Evolutionary conservation across 257 asterid species (phyloP).

Genomic region (Cruciata laevipes): DNA sequence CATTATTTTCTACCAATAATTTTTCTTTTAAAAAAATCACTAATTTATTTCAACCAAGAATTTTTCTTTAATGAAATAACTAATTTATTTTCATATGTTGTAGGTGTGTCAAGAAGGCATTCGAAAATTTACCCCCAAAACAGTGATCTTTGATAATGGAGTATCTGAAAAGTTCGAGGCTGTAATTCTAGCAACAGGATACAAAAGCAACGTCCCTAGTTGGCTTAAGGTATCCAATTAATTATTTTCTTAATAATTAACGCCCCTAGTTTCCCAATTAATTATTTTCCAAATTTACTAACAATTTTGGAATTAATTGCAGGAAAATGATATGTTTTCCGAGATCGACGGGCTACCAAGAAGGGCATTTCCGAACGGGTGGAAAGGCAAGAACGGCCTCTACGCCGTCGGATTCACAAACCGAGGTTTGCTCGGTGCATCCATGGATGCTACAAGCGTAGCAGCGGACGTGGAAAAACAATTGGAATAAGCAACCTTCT

Average conservation of each 20-base stretch:
- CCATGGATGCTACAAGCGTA: slow-evolving; percentile 83
- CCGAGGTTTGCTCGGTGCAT: slow-evolving; percentile 95
- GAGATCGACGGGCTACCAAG: slow-evolving; percentile 80
- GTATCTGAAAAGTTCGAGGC: slow-evolving; percentile 18
- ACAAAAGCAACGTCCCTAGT: slow-evolving; percentile 23
- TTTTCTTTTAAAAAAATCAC: no score
- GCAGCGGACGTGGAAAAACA: slow-evolving; percentile 53
- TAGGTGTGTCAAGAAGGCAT: slow-evolving; percentile 17
- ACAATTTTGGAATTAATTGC: no score
- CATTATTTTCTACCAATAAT: no score
- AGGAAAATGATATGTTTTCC: slow-evolving; percentile 81
- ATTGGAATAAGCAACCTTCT: no score
- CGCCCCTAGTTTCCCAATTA: no score
- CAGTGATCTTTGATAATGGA: slow-evolving; percentile 17
- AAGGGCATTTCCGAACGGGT: slow-evolving; percentile 84
- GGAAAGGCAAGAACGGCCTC: slow-evolving; percentile 91
- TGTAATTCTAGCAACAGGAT: slow-evolving; percentile 21
- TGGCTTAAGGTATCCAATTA: slow-evolving; percentile 19
- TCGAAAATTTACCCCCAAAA: slow-evolving; percentile 12
- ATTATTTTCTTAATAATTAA: no score
- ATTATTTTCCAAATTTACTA: no score
- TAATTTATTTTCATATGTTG: not conserved
- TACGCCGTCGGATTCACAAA: slow-evolving; percentile 95
- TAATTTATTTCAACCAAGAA: no score
- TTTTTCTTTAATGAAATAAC: no score